Evolutionary conservation across 2,329 filamentous ascomycete species (phyloP).

Genomic region (Claviceps sp.): DNA sequence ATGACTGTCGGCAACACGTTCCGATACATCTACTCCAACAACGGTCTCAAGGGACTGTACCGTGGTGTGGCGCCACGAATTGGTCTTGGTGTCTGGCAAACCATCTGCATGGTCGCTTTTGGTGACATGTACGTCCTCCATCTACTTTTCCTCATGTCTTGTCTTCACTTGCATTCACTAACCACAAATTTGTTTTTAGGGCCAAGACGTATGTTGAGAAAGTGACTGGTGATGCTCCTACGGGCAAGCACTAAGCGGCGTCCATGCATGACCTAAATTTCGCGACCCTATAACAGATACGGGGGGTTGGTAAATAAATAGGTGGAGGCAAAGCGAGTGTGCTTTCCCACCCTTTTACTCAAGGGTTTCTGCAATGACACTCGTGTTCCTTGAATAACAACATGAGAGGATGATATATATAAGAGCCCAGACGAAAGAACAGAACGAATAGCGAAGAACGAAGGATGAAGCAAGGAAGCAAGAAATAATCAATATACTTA

Average conservation of each 20-base stretch:
- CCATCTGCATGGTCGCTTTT: conserved; percentile 97
- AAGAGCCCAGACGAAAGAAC: too few species aligned
- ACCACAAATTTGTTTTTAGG: conserved; percentile 22
- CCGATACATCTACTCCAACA: conserved; percentile 79
- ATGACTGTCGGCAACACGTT: conserved; percentile 85
- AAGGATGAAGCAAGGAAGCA: too few species aligned
- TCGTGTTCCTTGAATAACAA: too few species aligned
- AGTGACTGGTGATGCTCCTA: conserved; percentile 49
- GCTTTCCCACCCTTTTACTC: too few species aligned
- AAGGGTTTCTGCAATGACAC: too few species aligned
- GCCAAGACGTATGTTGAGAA: conserved; percentile 56
- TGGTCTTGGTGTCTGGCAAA: conserved; percentile 96
- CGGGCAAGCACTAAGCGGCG: conserved; percentile 49
- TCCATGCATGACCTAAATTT: background rate
- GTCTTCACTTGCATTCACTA: background rate
- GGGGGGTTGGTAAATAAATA: too few species aligned
- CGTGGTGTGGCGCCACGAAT: conserved; percentile 90
- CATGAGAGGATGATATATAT: too few species aligned
- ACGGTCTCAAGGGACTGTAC: conserved; percentile 86
- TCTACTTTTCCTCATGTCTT: conserved; percentile 2
- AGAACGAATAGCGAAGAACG: too few species aligned
- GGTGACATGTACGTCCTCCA: conserved; percentile 73
- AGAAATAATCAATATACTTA: too few species aligned
- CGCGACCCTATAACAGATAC: background rate
- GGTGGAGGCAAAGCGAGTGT: too few species aligned